Evolutionary conservation across 768 basidiomycete genomes (phyloP).

Genomic region (Rhodotorula kratochvilovae): DNA sequence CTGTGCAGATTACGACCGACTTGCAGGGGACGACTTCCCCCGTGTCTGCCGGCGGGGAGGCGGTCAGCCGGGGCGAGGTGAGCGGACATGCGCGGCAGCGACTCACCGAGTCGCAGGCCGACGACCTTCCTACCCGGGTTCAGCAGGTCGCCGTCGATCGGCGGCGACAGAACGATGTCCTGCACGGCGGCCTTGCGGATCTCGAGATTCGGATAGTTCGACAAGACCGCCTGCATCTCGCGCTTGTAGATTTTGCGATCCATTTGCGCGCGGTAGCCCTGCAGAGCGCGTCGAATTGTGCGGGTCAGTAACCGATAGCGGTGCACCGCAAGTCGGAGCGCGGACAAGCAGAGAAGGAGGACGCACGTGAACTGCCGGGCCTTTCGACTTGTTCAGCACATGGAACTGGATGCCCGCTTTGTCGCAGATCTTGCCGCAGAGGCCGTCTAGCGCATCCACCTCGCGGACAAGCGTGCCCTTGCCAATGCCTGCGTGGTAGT

Average conservation of each 20-base stretch:
- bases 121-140: constrained; percentile 4
- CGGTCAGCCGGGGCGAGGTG: not conserved
- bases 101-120: constrained; percentile 29
- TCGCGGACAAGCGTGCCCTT: constrained; percentile 89
- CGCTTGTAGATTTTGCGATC: constrained; percentile 76
- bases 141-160: constrained; percentile 14
- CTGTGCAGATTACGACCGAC: constrained; percentile 81
- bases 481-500: constrained; percentile 52
- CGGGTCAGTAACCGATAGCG: not conserved
- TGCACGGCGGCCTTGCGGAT: constrained; percentile 30
- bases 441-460: constrained; percentile 81
- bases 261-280: constrained; percentile 87
- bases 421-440: constrained; percentile 79
- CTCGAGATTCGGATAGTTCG: constrained; percentile 62
- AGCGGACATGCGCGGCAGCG: not conserved
- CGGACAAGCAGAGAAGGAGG: too few relatives aligned
- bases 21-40: constrained; percentile 72
- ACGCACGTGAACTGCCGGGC: constrained; percentile 56
- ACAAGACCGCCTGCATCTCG: constrained; percentile 69
- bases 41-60: constrained; percentile 54
- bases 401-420: constrained; percentile 84
- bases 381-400: constrained; percentile 76
- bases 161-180: constrained; percentile 58
- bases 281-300: not conserved
- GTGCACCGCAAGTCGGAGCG: too few relatives aligned